Evolutionary conservation across 768 basidiomycete species (phyloP).

Genomic region (Antrodiella citrinella): DNA sequence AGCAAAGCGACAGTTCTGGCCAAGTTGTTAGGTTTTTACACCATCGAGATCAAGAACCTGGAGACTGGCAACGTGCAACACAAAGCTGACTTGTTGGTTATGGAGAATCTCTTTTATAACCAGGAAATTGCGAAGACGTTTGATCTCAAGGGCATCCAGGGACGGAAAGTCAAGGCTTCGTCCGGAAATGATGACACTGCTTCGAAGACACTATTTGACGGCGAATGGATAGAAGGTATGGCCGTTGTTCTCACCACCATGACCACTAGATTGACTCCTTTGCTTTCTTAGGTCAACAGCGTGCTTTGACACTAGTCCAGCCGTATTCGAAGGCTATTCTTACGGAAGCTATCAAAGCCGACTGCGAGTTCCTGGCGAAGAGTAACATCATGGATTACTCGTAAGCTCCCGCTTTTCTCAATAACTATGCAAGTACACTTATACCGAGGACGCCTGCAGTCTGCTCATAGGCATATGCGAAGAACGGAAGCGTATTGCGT

Average conservation of each 20-base stretch:
- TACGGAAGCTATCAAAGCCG: constrained; percentile 56
- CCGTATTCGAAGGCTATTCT: constrained; percentile 71
- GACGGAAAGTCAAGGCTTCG: constrained; percentile 55
- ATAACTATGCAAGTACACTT: too few relatives aligned
- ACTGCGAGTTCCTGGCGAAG: constrained; percentile 65
- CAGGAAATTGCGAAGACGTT: constrained; percentile 63
- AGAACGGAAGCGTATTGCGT: constrained; percentile 56
- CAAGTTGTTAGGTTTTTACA: constrained; percentile 78
- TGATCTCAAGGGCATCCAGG: constrained; percentile 80
- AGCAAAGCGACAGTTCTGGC: constrained; percentile 62
- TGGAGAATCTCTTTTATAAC: constrained; percentile 79
- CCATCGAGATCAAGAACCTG: constrained; percentile 66
- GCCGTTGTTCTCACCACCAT: neutral
- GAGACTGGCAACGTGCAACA: constrained; percentile 57
- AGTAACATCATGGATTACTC: constrained; percentile 88
- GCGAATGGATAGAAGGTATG: constrained; percentile 77
- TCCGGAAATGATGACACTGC: constrained; percentile 22
- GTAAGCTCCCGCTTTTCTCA: constrained; percentile 30
- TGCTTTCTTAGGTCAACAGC: constrained; percentile 46
- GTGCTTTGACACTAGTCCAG: constrained; percentile 52
- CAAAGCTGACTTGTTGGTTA: constrained; percentile 70
- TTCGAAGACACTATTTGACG: constrained; percentile 67
- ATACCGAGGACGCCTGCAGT: constrained; percentile 33
- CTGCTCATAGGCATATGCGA: constrained; percentile 70
- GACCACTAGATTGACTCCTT: neutral